A percentile compares a stretch with the other conserved stretches of the same genome.
phyloP scores from a whole-genome alignment of 1,139 yeast genomes.

The Kurtzmaniella natalensis region DNA sequence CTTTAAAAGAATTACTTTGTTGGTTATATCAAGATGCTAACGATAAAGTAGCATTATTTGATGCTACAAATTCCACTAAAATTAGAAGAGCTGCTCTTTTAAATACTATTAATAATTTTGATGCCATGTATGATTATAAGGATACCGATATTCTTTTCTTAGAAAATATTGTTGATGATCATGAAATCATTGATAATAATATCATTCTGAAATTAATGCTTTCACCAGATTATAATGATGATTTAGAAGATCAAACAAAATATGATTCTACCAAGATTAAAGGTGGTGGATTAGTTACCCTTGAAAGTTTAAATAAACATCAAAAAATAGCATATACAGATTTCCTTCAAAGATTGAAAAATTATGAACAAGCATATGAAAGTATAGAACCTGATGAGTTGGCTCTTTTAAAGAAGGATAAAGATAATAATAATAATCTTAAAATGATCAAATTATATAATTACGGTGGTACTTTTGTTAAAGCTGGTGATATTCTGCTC shows the following conservation, averaged over 20 bases:
- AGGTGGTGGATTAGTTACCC: conserved; percentile 69
- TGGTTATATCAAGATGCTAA: conserved; percentile 6
- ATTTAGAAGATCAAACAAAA: background rate
- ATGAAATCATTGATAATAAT: conserved; percentile 65
- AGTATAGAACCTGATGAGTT: conserved; percentile 62
- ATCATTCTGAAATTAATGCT: conserved; percentile 83
- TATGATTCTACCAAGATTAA: conserved; percentile 14
- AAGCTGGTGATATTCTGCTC: conserved; percentile 7
- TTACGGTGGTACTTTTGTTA: conserved; percentile 8
- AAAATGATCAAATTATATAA: conserved; percentile 58
- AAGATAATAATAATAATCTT: conserved; percentile 25
- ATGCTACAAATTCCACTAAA: conserved; percentile 75
- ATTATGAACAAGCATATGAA: conserved; percentile 72
- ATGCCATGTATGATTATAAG: conserved; percentile 32
- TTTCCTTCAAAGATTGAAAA: conserved; percentile 65
- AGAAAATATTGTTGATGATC: conserved; percentile 88
- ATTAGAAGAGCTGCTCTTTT: conserved; percentile 66
- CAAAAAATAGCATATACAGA: conserved; percentile 33
- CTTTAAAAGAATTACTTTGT: conserved; percentile 5
- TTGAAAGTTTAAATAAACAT: conserved; percentile 29
- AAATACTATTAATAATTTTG: conserved; percentile 47
- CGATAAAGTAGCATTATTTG: conserved; percentile 71
- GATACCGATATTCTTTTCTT: conserved; percentile 84
- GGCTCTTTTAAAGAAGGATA: conserved; percentile 44
- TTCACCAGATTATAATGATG: conserved; percentile 78